Conservation (phyloP, 2,329 filamentous ascomycete species). For the Alternaria gansuensis region DNA sequence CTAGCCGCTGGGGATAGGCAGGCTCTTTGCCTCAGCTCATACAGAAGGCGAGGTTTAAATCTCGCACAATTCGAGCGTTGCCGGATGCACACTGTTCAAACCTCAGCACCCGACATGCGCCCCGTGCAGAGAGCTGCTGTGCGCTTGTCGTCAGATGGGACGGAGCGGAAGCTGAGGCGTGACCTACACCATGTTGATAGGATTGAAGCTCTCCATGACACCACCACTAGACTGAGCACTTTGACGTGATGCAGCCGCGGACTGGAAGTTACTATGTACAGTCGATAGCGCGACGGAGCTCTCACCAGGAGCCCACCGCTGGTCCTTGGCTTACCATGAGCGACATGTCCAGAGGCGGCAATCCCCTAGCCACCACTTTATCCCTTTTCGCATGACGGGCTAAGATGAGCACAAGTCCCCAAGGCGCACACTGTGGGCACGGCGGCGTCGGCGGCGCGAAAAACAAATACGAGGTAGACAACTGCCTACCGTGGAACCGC, state of each 20-base stretch:
- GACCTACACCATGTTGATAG: background rate
- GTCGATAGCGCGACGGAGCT: slow-evolving; percentile 27
- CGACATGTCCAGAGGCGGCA: slow-evolving; percentile 18
- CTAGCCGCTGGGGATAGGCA: background rate
- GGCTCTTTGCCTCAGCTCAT: background rate
- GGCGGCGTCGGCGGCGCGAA: slow-evolving; percentile 22
- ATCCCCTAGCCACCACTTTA: slow-evolving; percentile 23
- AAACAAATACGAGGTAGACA: slow-evolving; percentile 23
- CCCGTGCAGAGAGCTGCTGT: background rate
- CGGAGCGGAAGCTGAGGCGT: slow-evolving; percentile 2
- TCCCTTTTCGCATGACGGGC: slow-evolving; percentile 22
- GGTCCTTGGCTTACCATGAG: slow-evolving; percentile 9
- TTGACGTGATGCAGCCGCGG: background rate
- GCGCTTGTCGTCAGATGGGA: background rate
- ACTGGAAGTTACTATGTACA: slow-evolving; percentile 3
- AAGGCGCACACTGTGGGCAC: slow-evolving; percentile 1
- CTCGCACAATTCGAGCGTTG: background rate
- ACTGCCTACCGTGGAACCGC: slow-evolving; percentile 15
- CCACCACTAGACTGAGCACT: background rate
- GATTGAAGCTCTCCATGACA: slow-evolving; percentile 3
- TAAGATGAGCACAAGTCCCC: slow-evolving; percentile 20
- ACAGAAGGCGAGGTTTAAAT: background rate
- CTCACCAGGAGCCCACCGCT: background rate
- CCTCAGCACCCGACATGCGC: background rate
- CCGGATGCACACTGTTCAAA: background rate